These are phyloP conservation scores for Trichocladium antarcticum DNA, from an alignment of 495 filamentous ascomycete genomes.

Conservation along the genomic window DNA sequence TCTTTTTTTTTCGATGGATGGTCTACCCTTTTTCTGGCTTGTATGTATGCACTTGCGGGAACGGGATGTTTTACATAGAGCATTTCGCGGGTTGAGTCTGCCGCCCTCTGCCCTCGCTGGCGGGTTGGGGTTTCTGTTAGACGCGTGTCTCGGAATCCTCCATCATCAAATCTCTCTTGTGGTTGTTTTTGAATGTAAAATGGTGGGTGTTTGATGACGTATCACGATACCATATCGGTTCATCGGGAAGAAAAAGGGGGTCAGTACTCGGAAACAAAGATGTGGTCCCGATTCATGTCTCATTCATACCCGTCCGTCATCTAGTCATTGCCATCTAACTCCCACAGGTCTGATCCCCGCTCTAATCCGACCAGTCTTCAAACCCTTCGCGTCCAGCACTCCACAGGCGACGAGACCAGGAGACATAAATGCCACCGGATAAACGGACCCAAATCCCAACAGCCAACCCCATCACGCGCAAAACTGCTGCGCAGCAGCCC, in stretches of 20 bases:
- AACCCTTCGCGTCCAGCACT: neutral
- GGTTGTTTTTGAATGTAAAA: too few species aligned
- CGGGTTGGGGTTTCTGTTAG: neutral
- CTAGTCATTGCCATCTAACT: neutral
- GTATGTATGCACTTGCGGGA: neutral
- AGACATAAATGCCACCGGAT: neutral
- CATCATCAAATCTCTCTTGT: too few species aligned
- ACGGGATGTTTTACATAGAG: neutral
- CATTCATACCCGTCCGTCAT: constrained; percentile 3
- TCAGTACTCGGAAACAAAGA: too few species aligned
- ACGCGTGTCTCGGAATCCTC: neutral
- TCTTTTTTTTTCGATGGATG: neutral
- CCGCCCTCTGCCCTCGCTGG: neutral
- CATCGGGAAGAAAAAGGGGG: neutral
- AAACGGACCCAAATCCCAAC: neutral
- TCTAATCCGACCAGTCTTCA: neutral
- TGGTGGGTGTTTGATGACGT: too few species aligned
- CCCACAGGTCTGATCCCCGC: neutral
- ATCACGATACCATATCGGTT: too few species aligned
- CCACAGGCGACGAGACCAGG: too few species aligned
- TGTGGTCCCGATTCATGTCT: neutral
- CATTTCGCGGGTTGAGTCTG: neutral
- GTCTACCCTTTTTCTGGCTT: neutral
- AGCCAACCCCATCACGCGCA: neutral
- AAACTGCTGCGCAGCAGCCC: neutral